Evolutionary conservation across 2,329 filamentous ascomycete genomes (phyloP).

Genomic region (Arthrobotrys entomopaga): DNA sequence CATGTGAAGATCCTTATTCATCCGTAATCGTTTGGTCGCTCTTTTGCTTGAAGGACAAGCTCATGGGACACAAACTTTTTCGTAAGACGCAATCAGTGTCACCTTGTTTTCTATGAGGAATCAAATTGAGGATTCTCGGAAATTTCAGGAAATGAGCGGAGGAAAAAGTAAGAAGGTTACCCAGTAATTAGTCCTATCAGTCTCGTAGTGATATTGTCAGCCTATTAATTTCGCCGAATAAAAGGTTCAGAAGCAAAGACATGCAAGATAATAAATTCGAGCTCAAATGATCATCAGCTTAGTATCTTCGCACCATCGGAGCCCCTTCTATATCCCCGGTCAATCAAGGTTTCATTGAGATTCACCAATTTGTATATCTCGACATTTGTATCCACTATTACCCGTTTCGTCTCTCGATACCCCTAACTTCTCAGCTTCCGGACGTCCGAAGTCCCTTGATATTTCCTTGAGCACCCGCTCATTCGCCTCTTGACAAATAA

Average conservation of each 20-base stretch:
- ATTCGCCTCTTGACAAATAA: constrained; percentile 2
- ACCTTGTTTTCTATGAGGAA: constrained; percentile 9
- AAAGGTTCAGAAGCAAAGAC: neutral
- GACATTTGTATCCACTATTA: too few species aligned
- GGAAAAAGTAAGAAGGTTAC: too few species aligned
- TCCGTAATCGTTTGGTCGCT: constrained; percentile 17
- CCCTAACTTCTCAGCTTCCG: too few species aligned
- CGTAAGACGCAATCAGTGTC: neutral
- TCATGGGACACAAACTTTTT: constrained; percentile 38
- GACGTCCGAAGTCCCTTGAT: too few species aligned
- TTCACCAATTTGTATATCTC: too few species aligned
- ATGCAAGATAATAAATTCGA: constrained; percentile 8
- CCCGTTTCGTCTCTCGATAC: too few species aligned
- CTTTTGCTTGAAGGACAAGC: neutral
- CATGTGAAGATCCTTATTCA: constrained; percentile 54
- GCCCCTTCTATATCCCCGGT: neutral
- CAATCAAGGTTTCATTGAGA: neutral
- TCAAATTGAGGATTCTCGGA: constrained; percentile 17
- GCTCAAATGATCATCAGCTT: neutral
- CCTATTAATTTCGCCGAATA: too few species aligned
- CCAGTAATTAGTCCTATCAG: too few species aligned
- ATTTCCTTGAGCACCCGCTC: too few species aligned
- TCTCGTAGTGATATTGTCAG: too few species aligned
- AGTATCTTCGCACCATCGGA: neutral
- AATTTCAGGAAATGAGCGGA: too few species aligned